Conservation (phyloP, 495 filamentous ascomycete species). For the Lepidopterella palustris region DNA sequence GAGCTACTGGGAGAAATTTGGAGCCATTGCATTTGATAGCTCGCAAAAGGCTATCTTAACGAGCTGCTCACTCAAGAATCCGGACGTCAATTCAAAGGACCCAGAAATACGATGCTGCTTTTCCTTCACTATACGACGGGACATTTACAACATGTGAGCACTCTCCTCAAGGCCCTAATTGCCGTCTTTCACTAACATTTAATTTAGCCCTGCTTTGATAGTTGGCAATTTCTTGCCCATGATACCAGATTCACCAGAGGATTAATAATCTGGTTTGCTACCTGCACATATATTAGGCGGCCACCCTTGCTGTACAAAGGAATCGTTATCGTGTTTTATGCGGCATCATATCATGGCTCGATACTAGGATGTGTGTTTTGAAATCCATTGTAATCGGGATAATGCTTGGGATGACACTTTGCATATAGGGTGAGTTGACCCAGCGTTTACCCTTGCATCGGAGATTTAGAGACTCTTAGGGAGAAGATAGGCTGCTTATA, state of each 20-base stretch:
- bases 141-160: conserved; percentile 93
- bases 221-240: conserved; percentile 89
- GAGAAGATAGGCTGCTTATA: no score
- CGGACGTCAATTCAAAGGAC: conserved; percentile 61
- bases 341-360: background rate
- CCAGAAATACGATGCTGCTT: conserved; percentile 89
- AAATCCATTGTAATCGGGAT: background rate
- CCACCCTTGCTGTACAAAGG: background rate
- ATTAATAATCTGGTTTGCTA: background rate
- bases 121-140: conserved; percentile 89
- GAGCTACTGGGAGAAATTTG: conserved; percentile 98
- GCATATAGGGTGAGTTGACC: no score
- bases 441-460: no score
- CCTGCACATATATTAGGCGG: background rate
- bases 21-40: conserved; percentile 94
- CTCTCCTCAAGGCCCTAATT: background rate
- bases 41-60: conserved; percentile 96
- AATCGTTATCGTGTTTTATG: background rate
- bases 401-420: no score
- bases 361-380: background rate
- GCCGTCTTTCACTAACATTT: background rate
- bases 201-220: conserved; percentile 76
- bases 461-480: no score
- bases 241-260: conserved; percentile 2
- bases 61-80: conserved; percentile 84